These are phyloP conservation scores for Thraustochytrium striatum DNA, from an alignment of 352 stramenopile species.

Conservation along the genomic window DNA sequence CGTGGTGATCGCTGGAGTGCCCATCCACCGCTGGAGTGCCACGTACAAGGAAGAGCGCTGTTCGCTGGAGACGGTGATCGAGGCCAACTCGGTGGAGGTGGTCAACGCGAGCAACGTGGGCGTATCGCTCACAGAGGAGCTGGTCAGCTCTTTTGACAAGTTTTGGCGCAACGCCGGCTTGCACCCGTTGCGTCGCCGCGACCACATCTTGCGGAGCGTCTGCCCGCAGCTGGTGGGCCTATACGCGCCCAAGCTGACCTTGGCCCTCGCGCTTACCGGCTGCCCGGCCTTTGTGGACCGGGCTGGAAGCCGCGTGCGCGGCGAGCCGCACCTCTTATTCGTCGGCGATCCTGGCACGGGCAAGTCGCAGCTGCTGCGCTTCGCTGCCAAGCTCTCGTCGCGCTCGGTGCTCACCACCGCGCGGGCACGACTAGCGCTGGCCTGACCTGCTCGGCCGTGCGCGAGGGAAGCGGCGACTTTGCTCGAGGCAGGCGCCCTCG, in stretches of 20 bases:
- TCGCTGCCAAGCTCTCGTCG: slow-evolving; percentile 86
- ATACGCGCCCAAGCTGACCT: slow-evolving; percentile 80
- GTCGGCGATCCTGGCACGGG: slow-evolving; percentile 65
- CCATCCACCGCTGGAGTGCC: slow-evolving; percentile 86
- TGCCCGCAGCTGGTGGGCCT: slow-evolving; percentile 91
- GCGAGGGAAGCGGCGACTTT: slow-evolving; percentile 86
- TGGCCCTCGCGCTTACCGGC: slow-evolving; percentile 86
- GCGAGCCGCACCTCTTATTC: slow-evolving; percentile 75
- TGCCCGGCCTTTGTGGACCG: slow-evolving; percentile 70
- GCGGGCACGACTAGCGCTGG: slow-evolving; percentile 91
- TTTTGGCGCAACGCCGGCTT: slow-evolving; percentile 69
- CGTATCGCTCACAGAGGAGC: slow-evolving; percentile 61
- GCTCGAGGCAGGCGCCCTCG: slow-evolving; percentile 88
- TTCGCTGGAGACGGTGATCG: slow-evolving; percentile 71
- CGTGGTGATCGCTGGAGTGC: slow-evolving; percentile 81
- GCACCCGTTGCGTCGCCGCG: slow-evolving; percentile 65
- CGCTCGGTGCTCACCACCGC: slow-evolving; percentile 90
- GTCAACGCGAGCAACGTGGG: slow-evolving; percentile 57
- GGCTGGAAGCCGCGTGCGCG: slow-evolving; percentile 69
- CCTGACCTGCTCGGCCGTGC: slow-evolving; percentile 91
- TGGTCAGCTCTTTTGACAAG: slow-evolving; percentile 78
- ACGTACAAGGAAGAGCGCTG: slow-evolving; percentile 72
- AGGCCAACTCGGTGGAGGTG: slow-evolving; percentile 64
- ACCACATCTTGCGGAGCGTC: slow-evolving; percentile 85
- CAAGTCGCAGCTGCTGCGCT: slow-evolving; percentile 93